These are phyloP conservation scores for Beauveria pseudobassiana DNA, from an alignment of 2,329 filamentous ascomycete species.

Conservation along the genomic window DNA sequence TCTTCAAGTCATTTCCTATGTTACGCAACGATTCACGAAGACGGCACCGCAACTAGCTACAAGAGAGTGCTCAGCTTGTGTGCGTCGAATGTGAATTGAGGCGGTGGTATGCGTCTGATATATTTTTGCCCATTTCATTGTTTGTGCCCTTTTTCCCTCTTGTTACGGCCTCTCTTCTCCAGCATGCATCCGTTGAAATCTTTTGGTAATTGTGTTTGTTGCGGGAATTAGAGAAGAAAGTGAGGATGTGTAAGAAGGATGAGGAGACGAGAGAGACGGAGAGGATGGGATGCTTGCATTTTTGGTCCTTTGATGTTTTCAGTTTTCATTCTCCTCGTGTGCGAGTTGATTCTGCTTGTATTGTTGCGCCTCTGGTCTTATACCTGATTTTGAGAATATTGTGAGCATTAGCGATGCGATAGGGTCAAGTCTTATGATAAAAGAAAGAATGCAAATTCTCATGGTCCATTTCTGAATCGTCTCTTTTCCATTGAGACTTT, in stretches of 20 bases:
- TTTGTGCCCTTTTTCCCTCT: constrained; percentile 1
- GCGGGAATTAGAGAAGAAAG: constrained; percentile 12
- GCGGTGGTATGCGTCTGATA: not conserved
- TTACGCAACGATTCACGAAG: not conserved
- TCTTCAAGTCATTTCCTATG: constrained; percentile 6
- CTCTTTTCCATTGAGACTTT: not conserved
- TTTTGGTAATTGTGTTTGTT: constrained; percentile 6
- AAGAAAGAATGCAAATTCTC: constrained; percentile 3
- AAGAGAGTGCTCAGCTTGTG: not conserved
- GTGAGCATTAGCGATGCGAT: constrained; percentile 13
- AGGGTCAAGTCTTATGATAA: constrained; percentile 11
- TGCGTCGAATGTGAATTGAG: not conserved
- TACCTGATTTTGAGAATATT: constrained; percentile 12
- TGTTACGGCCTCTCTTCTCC: constrained; percentile 2
- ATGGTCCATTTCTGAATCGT: not conserved
- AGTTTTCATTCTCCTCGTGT: not conserved
- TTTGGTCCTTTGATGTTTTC: not conserved
- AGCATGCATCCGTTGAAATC: not conserved
- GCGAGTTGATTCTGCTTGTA: constrained; percentile 2
- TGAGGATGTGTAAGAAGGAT: constrained; percentile 4
- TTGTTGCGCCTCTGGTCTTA: not conserved
- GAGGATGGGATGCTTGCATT: constrained; percentile 13
- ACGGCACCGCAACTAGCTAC: not conserved
- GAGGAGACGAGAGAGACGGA: constrained; percentile 7
- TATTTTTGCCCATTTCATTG: constrained; percentile 6